Evolutionary conservation across 108 stramenopile species (phyloP).

Genomic region (Pseudonitzschia multistriata): DNA sequence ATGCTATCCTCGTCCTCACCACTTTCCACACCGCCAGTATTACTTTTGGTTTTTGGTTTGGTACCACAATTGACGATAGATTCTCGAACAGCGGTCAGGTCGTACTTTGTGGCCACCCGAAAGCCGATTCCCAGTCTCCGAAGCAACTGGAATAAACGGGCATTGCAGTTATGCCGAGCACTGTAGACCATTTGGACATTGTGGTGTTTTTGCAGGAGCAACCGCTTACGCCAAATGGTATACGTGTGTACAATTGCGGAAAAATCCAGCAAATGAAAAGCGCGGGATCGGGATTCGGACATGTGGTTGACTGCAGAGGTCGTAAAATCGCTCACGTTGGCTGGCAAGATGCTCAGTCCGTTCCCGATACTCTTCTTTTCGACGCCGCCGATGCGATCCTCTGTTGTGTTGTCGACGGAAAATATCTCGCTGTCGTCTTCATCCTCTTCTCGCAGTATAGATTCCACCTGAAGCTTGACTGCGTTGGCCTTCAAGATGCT

Average conservation of each 20-base stretch:
- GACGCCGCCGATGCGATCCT: no score
- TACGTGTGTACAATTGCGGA: slow-evolving; percentile 29
- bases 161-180: slow-evolving; percentile 25
- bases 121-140: slow-evolving; percentile 26
- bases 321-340: slow-evolving; percentile 27
- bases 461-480: slow-evolving; percentile 22
- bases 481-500: slow-evolving; percentile 26
- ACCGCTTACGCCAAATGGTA: slow-evolving; percentile 22
- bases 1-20: background rate
- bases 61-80: background rate
- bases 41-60: no score
- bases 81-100: slow-evolving; percentile 16
- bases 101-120: slow-evolving; percentile 23
- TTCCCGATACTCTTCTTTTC: background rate
- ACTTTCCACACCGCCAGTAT: no score
- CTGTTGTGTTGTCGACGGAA: background rate
- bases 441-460: background rate
- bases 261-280: slow-evolving; percentile 46
- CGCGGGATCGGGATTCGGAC: slow-evolving; percentile 28
- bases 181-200: slow-evolving; percentile 24
- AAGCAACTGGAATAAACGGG: slow-evolving; percentile 30
- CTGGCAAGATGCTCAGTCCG: slow-evolving; percentile 22
- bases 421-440: background rate
- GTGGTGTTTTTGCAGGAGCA: background rate
- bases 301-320: slow-evolving; percentile 25